Base-by-base conservation (phyloP, 805 yeast genomes). In the Metschnikowia cubensis region DNA sequence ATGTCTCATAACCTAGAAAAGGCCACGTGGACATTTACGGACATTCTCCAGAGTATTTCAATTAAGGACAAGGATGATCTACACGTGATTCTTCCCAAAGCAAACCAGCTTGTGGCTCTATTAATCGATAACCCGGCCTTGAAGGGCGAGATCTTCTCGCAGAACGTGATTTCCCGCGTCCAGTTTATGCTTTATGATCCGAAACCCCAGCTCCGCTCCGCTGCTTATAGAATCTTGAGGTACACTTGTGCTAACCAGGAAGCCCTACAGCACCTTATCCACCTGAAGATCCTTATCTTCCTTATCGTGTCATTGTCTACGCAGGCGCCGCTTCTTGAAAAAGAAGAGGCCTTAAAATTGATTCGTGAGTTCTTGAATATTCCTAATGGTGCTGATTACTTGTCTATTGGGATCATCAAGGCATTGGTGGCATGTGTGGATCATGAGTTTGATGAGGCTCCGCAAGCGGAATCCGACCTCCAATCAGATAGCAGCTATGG, bases 171-270 rank as follows among this genome's bases (percentile, higher is more conserved):
- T 22, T 73, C 73, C 45, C 68, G 82, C 32, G 73, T 91, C 10
- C 87, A 83, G 58, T 75, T 76, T 18, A 71, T 89, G 62, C 65
- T 91, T 18, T 69, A 80, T 25, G 82, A 80, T 57, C 73, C 72
- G 6, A 75, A 79, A 42, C 74, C 83, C 29, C 83, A 81, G 50
- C 85, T 88, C 1, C 75, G 84, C 6, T 86, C 91, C 0, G 77
- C 89, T 2, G 96, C 91, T 0, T 89, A 83, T 64, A 73, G 96
- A 45, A 75, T 89, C 1, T 76, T 89, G 20, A 71, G 97, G 15
- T 78, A 85, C 55, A 71, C 87, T 15, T 70, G 86, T 17, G 76
- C 77, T 33, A 80, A 80, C 52, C 61, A 72, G 13, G 78, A 77
- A 6, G 80, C 90, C 2, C 61, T 89, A 5, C 65, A 69, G n/a